A percentile compares a stretch with the other conserved stretches of the same genome.
These are phyloP conservation scores for Agrocybe pediades DNA, from an alignment of 768 basidiomycete species.

Conservation along the genomic window DNA sequence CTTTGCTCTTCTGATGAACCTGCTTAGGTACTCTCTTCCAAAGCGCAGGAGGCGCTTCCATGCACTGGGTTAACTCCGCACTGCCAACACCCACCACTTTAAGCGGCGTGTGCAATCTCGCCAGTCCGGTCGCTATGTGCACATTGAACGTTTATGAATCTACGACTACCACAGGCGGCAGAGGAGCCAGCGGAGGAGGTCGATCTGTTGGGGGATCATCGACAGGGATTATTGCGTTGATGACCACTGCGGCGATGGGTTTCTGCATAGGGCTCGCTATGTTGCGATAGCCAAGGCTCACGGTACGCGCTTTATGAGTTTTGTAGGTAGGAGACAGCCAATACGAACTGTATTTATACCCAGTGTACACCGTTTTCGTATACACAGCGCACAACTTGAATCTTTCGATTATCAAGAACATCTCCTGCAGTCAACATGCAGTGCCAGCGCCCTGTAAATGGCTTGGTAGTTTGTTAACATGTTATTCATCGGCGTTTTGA, in stretches of 20 bases:
- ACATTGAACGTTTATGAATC: constrained; percentile 20
- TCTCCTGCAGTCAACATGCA: too few species aligned
- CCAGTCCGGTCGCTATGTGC: constrained; percentile 20
- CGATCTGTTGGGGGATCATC: not conserved
- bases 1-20: not conserved
- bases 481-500: too few species aligned
- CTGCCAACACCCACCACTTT: constrained; percentile 12
- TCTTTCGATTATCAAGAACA: too few species aligned
- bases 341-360: too few species aligned
- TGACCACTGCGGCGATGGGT: constrained; percentile 15
- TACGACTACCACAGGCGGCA: not conserved
- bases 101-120: constrained; percentile 22
- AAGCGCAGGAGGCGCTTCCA: constrained; percentile 12
- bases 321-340: too few species aligned
- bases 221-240: not conserved
- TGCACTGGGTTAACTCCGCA: constrained; percentile 14
- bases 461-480: too few species aligned
- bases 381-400: too few species aligned
- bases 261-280: constrained; percentile 18
- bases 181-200: not conserved
- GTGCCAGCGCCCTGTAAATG: too few species aligned
- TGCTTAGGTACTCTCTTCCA: constrained; percentile 18
- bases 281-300: constrained; percentile 6
- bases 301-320: too few species aligned
- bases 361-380: too few species aligned